These are phyloP conservation scores for Madurella mycetomatis DNA, from an alignment of 2,329 filamentous ascomycete species.

Conservation along the genomic window DNA sequence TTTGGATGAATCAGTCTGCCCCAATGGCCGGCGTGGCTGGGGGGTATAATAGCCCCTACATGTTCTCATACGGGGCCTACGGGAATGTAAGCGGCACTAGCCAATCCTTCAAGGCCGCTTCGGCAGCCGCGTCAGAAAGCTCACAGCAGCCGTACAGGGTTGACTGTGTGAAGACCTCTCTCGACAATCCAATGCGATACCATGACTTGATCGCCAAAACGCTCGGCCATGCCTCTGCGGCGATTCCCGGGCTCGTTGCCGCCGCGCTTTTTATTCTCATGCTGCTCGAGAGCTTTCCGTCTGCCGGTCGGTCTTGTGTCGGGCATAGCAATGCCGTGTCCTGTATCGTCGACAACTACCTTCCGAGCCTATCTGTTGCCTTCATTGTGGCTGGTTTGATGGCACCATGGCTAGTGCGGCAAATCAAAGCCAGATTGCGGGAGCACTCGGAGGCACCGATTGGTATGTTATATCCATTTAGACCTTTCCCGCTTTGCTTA, in stretches of 20 bases:
- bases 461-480: background rate
- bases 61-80: background rate
- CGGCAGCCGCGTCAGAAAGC: background rate
- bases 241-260: background rate
- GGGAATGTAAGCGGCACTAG: background rate
- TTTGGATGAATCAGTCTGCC: background rate
- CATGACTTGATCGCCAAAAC: background rate
- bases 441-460: background rate
- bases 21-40: background rate
- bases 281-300: background rate
- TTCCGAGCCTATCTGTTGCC: slow-evolving; percentile 3
- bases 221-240: background rate
- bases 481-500: no score
- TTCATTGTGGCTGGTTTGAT: slow-evolving; percentile 10
- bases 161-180: background rate
- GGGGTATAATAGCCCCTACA: background rate
- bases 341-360: background rate
- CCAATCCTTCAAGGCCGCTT: background rate
- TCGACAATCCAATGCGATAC: background rate
- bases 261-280: background rate
- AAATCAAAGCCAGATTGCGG: slow-evolving; percentile 1
- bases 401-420: slow-evolving; percentile 9
- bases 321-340: background rate
- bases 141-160: background rate
- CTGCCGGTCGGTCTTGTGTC: background rate